Base-by-base conservation (phyloP, 1,284 basidiomycete species). In the Calocybe gambosa region DNA sequence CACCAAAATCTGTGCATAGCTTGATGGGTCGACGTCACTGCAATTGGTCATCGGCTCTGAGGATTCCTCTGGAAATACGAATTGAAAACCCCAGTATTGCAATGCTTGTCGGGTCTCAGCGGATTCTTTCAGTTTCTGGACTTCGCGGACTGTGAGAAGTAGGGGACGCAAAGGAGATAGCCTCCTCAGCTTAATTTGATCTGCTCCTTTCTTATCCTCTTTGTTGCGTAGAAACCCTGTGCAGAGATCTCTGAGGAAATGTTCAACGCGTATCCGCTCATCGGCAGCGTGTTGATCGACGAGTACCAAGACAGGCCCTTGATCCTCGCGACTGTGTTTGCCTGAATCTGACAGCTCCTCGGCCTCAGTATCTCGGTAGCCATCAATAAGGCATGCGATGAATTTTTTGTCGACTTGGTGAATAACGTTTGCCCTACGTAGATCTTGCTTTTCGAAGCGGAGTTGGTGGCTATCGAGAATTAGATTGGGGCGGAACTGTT, bases 271-370 rank as follows among this genome's bases (percentile, higher is more conserved):
- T 23, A 94, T 71, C 7, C 94, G 80, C 66, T 98, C 94, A 60
- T 96, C 91, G 6, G 93, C 94, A 3, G 94, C 94, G 61, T 98
- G 94, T 63, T 98, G 94, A 67, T 98, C 94, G 37, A 98, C 75
- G 47, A 96, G 72, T 20, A 93, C 73, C 25, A 97, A 69, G n/a
- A 70, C 62, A 48, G 53, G 59, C 35, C 49, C 56, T 7, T 39
- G 48, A 39, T 19, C 20, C 21, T 39, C 28, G 23, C 29, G n/a
- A 40, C 16, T 26, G 12, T 19, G 21, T 19, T n/a, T 39, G 20
- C 40, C 26, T 15, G 26, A 26, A 37, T 21, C 37, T 16, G 36
- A 10, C 23, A 15, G 50, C 36, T 38, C 39, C 25, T 53, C 49
- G 29, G 43, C 39, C 42, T 50, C 57, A 36, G 37, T 34, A 46